Evolutionary conservation across 2,329 filamentous ascomycete genomes (phyloP), one percentile per base, ranked within the genome.

Genomic region (Thelonectria rubi): DNA sequence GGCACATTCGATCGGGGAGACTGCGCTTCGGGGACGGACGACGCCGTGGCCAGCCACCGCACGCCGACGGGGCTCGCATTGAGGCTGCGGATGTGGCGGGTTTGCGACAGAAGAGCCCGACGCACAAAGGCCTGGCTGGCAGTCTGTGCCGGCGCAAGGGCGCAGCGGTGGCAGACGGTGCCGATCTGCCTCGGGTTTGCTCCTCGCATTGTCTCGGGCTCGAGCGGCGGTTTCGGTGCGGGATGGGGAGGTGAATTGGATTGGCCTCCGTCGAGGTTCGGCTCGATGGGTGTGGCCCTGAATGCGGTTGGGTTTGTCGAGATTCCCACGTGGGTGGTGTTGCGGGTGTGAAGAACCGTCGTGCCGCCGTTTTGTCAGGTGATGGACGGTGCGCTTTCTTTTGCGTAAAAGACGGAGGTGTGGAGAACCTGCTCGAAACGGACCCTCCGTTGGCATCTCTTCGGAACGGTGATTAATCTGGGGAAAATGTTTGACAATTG

Each of bases 81-180:
- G 12, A 57, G 39, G 30, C 40, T 63, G 55, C 60, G 62, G 8
- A 53, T 37, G 52, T 65, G 65, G 10, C 58, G 65, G 45, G 63
- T 42, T 17, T 56, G 62, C 34, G 67, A 58, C 17, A 65, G 52
- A n/a, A 74, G 46, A 20, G 67, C 55, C 46, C 73, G 69, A 58
- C 67, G 61, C 52, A 67, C n/a, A 52, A 73, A 67, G 34, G 65
- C 55, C 24, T 68, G 71, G 52, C 59, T 70, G 51, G 66, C 24
- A 45, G 70, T 56, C 47, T 66, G 72, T 24, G 67, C 52, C 20
- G 73, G 69, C 49, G 78, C 66, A 62, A 76, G 75, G 54, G 80
- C 69, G 70, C 81, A 84, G 51, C 78, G 74, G 54, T 80, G 79
- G 74, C 82, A 84, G 55, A 82, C 65, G 58, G 79, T 75, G 66